phyloP scores from a whole-genome alignment of 345 rosid species.

The Mercurialis annua region DNA sequence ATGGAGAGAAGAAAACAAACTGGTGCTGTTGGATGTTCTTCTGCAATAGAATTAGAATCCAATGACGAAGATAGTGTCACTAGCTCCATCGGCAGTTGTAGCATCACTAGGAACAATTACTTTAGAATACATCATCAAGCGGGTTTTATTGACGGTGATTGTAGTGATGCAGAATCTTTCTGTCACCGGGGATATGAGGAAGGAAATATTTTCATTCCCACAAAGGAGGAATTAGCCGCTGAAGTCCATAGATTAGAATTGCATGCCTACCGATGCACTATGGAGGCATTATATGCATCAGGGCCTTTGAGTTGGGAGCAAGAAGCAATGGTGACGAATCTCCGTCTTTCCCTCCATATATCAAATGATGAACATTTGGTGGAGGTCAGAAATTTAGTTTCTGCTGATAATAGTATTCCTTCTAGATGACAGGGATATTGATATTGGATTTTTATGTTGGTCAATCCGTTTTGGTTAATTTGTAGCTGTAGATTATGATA shows the following conservation, averaged over 20 bases:
- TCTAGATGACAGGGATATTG: constrained; percentile 41
- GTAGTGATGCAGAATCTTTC: constrained; percentile 31
- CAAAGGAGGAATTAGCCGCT: constrained; percentile 26
- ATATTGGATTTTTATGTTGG: background rate
- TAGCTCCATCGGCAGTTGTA: constrained; percentile 36
- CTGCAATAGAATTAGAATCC: constrained; percentile 16
- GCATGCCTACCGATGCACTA: constrained; percentile 19
- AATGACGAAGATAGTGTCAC: constrained; percentile 36
- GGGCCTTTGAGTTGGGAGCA: constrained; percentile 28
- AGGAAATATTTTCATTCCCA: constrained; percentile 25
- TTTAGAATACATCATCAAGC: constrained; percentile 19
- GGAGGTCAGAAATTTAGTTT: constrained; percentile 54
- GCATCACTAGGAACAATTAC: constrained; percentile 3
- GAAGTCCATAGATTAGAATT: constrained; percentile 23
- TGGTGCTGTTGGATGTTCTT: constrained; percentile 26
- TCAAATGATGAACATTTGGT: constrained; percentile 29
- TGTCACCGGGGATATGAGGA: constrained; percentile 21
- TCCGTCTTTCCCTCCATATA: constrained; percentile 23
- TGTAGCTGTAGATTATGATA: constrained; percentile 30
- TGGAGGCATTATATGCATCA: constrained; percentile 22
- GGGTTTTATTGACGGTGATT: constrained; percentile 30
- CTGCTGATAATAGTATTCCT: constrained; percentile 48
- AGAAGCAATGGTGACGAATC: constrained; percentile 18
- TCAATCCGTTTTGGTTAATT: constrained; percentile 32
- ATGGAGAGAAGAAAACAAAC: constrained; percentile 37